phyloP scores from a whole-genome alignment of 2,329 filamentous ascomycete genomes.

The Onygena corvina region DNA sequence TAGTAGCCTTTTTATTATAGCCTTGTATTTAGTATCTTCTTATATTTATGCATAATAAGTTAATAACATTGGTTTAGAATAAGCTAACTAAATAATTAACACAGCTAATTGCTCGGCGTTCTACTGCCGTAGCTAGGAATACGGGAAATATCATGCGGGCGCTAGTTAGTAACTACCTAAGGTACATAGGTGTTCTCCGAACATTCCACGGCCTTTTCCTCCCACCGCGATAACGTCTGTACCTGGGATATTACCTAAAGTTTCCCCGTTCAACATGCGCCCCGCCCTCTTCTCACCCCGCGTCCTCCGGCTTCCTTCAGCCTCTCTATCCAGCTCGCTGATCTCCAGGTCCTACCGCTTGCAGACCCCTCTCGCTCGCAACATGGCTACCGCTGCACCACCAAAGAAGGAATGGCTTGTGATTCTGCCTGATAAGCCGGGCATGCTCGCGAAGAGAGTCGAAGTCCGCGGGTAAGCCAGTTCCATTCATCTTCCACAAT shows the following conservation, averaged over 20 bases:
- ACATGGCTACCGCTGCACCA: conserved; percentile 9
- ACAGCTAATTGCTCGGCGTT: no score
- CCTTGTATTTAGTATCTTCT: no score
- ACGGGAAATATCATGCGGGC: no score
- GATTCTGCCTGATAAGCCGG: conserved; percentile 55
- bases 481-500: neutral
- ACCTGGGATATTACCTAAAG: neutral
- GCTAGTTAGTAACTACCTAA: no score
- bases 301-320: neutral
- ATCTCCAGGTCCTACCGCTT: neutral
- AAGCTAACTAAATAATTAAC: no score
- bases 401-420: conserved; percentile 49
- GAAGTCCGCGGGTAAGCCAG: conserved; percentile 33
- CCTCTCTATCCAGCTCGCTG: neutral
- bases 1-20: no score
- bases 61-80: no score
- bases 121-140: no score
- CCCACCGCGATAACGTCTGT: no score
- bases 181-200: neutral
- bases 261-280: conserved; percentile 5
- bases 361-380: neutral
- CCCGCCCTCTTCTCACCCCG: conserved; percentile 2
- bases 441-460: conserved; percentile 48
- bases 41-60: no score
- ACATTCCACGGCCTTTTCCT: neutral